A percentile compares a stretch with the other conserved stretches of the same genome.
phyloP scores from a whole-genome alignment of 2,329 filamentous ascomycete genomes.

The Stachybotrys echinatus region DNA sequence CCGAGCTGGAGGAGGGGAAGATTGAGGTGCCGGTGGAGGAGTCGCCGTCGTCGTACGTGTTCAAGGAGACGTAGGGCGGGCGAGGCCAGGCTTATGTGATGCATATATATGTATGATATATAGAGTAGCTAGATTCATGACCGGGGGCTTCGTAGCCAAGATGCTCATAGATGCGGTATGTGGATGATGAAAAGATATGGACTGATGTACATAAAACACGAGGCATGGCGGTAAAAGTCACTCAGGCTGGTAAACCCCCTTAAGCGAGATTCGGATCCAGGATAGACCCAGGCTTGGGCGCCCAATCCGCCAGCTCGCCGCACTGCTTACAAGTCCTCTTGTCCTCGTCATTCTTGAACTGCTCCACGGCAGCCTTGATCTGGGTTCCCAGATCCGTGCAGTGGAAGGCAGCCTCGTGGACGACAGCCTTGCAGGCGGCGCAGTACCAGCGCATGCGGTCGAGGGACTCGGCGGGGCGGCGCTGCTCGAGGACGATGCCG shows the following conservation, averaged over 20 bases:
- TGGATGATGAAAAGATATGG: background rate
- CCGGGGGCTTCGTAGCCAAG: background rate
- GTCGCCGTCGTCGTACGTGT: constrained; percentile 71
- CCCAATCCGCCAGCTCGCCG: constrained; percentile 68
- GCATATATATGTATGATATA: background rate
- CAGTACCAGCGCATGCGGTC: constrained; percentile 94
- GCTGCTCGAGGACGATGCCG: constrained; percentile 89
- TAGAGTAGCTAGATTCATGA: background rate
- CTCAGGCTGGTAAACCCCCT: background rate
- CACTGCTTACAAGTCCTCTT: constrained; percentile 73
- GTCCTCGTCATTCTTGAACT: constrained; percentile 63
- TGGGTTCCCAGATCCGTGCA: constrained; percentile 89
- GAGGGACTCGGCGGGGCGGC: constrained; percentile 60
- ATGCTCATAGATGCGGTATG: background rate
- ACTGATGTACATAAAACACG: background rate
- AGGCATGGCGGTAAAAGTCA: background rate
- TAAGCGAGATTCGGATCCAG: constrained; percentile 49
- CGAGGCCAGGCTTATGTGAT: background rate
- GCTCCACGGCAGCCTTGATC: constrained; percentile 86
- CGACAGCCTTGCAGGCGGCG: constrained; percentile 59
- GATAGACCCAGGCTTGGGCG: constrained; percentile 56
- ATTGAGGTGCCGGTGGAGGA: constrained; percentile 83
- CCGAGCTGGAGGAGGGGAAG: constrained; percentile 77
- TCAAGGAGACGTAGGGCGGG: constrained; percentile 57
- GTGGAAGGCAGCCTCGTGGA: constrained; percentile 83